Evolutionary conservation across 805 yeast species (phyloP), one percentile per base, ranked within the genome.

Genomic region (Kuraishia cidri): DNA sequence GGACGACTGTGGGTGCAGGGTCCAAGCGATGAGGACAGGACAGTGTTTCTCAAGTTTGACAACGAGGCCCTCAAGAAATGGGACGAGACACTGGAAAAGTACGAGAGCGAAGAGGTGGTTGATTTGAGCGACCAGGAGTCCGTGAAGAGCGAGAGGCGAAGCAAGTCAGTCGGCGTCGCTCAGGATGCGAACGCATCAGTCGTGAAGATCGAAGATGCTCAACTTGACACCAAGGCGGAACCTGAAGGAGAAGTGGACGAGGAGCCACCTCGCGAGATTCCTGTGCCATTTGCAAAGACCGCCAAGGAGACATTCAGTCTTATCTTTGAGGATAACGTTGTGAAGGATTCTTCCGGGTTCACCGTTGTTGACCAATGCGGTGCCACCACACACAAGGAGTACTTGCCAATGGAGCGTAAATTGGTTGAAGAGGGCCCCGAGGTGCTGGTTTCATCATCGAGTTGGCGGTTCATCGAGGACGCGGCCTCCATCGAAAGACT

Each of bases 1-100:
- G 95, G 96, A 5, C 64, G 83, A 35, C 49, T 88, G 12, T 87
- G 95, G 92, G 69, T 92, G 3, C 97, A 87, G 53, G 98, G 98
- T 0, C 97, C 97, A 1, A 47, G 65, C 48, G 54, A 56, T 20
- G 62, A 58, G 33, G 79, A 73, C 46, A 38, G 66, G 26, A 35
- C 38, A 9, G 30, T 25, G 16, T 46, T 32, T 24, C 40, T 52
- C 41, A 37, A 43, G 17, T 33, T 48, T 15, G 34, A 38, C 3
- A 63, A 59, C 19, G 77, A 70, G 13, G 71, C 69, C 25, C 41
- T 64, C 4, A 46, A 53, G 13, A 37, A 33, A n/a, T 50, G 60
- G 56, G 40, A 40, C 10, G 33, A 34, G 1, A 17, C 37, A 7
- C 30, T 37, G 10, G 37, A 34, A 17, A 32, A 24, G 21, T 27